Percentiles rank a stretch among this genome's conserved stretches.
Conservation (phyloP, 129 eudicot genomes). For the Centaurea solstitialis region DNA sequence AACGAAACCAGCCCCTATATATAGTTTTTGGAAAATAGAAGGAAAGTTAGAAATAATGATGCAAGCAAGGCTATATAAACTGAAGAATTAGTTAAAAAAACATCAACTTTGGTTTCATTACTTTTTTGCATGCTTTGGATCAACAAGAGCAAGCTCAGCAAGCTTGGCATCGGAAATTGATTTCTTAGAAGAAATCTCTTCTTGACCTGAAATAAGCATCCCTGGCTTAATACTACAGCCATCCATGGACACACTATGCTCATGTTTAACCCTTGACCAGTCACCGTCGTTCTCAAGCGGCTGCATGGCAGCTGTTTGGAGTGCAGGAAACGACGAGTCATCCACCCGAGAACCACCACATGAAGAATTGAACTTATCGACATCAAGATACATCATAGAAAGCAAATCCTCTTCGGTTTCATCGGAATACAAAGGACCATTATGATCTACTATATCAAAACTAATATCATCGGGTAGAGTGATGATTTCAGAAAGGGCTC, state of each 20-base stretch:
- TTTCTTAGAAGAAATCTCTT: constrained; percentile 47
- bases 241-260: constrained; percentile 85
- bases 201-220: constrained; percentile 41
- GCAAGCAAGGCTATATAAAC: neutral
- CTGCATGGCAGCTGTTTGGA: neutral
- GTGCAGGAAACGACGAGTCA: constrained; percentile 35
- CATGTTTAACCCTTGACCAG: constrained; percentile 57
- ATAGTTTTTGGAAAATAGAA: too few species aligned
- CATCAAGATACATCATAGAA: constrained; percentile 73
- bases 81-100: neutral
- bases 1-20: too few species aligned
- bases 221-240: constrained; percentile 49
- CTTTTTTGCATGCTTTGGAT: constrained; percentile 91
- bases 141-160: constrained; percentile 76
- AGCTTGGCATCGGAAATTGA: constrained; percentile 78
- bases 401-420: constrained; percentile 67
- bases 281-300: constrained; percentile 34
- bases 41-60: neutral
- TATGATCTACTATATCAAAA: constrained; percentile 77
- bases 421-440: constrained; percentile 66
- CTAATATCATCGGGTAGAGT: constrained; percentile 85
- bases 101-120: neutral
- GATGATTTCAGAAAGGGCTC: constrained; percentile 78
- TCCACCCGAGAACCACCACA: constrained; percentile 46
- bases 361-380: constrained; percentile 49